Evolutionary conservation across 1,139 yeast genomes (phyloP).

Genomic region (Blastobotrys elegans): DNA sequence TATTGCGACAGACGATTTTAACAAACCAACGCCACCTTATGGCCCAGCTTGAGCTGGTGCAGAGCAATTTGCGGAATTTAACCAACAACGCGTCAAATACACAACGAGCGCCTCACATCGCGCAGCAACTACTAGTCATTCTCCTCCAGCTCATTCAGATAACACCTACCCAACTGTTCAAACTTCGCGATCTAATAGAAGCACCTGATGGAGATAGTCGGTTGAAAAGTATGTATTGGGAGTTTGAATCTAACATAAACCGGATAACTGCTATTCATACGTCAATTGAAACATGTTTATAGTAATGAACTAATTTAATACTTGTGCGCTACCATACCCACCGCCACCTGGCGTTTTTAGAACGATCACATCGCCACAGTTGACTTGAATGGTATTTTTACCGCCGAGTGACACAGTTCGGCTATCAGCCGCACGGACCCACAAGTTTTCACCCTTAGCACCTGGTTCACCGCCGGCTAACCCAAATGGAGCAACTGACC

Average conservation of each 20-base stretch:
- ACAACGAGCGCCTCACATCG: too few relatives aligned
- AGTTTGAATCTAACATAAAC: background rate
- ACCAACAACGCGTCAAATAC: too few relatives aligned
- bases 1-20: background rate
- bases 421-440: constrained; percentile 37
- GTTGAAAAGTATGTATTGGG: background rate
- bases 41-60: background rate
- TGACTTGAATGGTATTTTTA: constrained; percentile 47
- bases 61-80: background rate
- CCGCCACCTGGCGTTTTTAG: constrained; percentile 50
- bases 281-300: too few relatives aligned
- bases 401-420: constrained; percentile 49
- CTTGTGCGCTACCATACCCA: constrained; percentile 32
- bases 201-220: background rate
- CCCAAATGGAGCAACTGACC: constrained; percentile 58
- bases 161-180: background rate
- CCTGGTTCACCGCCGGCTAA: constrained; percentile 58
- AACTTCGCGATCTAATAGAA: background rate
- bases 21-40: background rate
- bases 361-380: constrained; percentile 52
- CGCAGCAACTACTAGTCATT: too few relatives aligned
- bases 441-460: constrained; percentile 52
- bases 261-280: too few relatives aligned
- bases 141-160: background rate
- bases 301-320: too few relatives aligned